Conservation (phyloP, 176 grass and related monocot species). For the Phyllostachys edulis region DNA sequence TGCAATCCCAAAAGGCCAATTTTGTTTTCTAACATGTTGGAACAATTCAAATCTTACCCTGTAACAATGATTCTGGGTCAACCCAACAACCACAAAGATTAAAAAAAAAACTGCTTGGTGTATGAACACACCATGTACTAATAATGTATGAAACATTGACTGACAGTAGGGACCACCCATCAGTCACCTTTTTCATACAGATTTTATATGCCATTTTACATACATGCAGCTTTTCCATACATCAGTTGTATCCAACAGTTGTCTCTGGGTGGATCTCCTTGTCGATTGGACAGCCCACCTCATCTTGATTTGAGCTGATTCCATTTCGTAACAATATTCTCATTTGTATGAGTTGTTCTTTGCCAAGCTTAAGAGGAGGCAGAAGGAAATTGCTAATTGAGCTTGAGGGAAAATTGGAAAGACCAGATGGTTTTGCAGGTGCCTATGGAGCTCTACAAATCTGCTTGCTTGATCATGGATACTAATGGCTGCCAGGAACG, state of each 20-base stretch:
- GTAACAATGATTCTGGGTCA: neutral
- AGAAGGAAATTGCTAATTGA: neutral
- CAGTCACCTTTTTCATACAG: neutral
- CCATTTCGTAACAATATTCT: neutral
- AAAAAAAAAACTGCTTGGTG: neutral
- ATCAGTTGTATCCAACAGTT: constrained; percentile 5
- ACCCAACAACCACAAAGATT: neutral
- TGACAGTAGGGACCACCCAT: neutral
- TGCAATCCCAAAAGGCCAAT: neutral
- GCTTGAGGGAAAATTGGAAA: constrained; percentile 6
- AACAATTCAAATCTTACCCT: neutral
- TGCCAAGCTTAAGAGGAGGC: neutral
- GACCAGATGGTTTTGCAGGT: neutral
- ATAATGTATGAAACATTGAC: neutral
- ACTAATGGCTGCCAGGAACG: neutral
- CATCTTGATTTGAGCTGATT: constrained; percentile 5
- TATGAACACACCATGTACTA: neutral
- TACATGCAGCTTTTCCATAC: neutral
- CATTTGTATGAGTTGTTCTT: neutral
- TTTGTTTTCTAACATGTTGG: constrained; percentile 13
- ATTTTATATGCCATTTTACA: neutral
- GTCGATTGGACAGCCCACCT: neutral
- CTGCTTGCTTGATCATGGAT: neutral
- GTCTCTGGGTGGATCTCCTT: neutral
- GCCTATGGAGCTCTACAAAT: neutral